Evolutionary conservation across 2,329 filamentous ascomycete genomes (phyloP), one percentile per base, ranked within the genome.

Genomic region (Pseudocercospora vitis): DNA sequence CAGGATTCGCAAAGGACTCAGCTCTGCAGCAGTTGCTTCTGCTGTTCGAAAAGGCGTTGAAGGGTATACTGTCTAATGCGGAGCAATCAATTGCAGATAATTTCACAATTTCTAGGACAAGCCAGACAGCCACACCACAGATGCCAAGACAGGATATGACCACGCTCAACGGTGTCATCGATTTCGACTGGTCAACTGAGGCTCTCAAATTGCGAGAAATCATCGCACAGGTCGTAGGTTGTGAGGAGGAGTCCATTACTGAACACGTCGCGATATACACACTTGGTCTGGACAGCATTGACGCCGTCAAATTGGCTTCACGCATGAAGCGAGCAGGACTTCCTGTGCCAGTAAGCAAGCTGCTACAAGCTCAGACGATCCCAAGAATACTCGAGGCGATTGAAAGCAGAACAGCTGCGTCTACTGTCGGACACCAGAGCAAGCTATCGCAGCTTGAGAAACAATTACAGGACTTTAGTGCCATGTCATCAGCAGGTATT

Each of bases 221-320:
- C 62, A 78, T 96, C 37, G 81, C 86, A 1, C 63, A 66, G 0
- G 73, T 96, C 4, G 81, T 85, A 1, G 79, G 78, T 0, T 65
- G 85, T 0, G 67, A 79, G 0, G 67, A 71, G 2, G 68, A 76
- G 1, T 71, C 78, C 0, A 74, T 96, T 31, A 68, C 73, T 1
- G 79, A 81, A 48, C 71, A 76, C 5, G 83, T 82, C 0, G 86
- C 86, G 0, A 82, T 96, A 8, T 85, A 95, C 32, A 85, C 92
- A 62, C 78, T 96, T 26, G 91, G 91, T 0, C 78, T 96, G 5
- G 92, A 96, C 74, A 96, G 91, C 65, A 95, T 96, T 53, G 91
- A 96, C 70, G 82, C 87, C 1, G 92, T 96, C 69, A 95, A 90
- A 63, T 74, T 96, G 0, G 87, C 88, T 0, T 85, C 89, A 0